These are phyloP conservation scores for Botryotinia globosa DNA, from an alignment of 2,329 filamentous ascomycete species.

Conservation along the genomic window DNA sequence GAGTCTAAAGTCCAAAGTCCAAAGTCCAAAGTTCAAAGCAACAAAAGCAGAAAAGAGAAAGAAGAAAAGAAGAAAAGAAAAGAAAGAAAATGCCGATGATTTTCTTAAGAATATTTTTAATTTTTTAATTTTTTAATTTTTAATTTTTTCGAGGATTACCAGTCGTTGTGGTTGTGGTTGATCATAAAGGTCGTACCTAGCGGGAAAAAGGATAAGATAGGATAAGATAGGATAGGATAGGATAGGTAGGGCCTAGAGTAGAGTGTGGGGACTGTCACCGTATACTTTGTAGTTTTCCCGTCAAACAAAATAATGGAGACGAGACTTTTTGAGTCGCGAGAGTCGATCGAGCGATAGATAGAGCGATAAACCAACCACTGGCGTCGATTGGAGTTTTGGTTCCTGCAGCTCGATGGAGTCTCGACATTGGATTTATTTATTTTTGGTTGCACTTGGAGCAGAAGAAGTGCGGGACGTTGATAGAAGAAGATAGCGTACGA, in stretches of 20 bases:
- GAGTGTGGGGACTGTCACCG: conserved; percentile 32
- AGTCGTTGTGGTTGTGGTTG: conserved; percentile 13
- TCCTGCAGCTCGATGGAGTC: conserved; percentile 26
- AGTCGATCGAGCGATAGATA: not conserved
- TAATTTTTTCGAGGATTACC: conserved; percentile 2
- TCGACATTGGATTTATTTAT: conserved; percentile 15
- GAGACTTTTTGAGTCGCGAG: conserved; percentile 24
- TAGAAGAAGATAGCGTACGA: not conserved
- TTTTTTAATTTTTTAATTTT: too few species aligned
- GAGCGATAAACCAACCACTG: conserved; percentile 28
- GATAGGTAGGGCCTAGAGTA: conserved; percentile 27
- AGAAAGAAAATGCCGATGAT: conserved; percentile 8
- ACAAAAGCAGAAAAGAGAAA: conserved; percentile 25
- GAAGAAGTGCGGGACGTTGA: conserved; percentile 19
- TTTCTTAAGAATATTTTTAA: conserved; percentile 13
- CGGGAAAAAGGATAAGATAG: conserved; percentile 9
- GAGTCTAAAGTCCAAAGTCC: too few species aligned
- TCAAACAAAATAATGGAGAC: conserved; percentile 26
- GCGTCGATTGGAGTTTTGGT: conserved; percentile 22
- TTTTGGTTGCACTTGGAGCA: conserved; percentile 19
- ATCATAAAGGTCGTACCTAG: conserved; percentile 19
- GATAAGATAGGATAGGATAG: conserved; percentile 19
- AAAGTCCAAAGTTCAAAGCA: too few species aligned
- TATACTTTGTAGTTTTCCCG: conserved; percentile 28
- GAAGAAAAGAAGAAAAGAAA: conserved; percentile 8